Evolutionary conservation across 805 yeast species (phyloP).

Genomic region (Pichia thaimueangensis): DNA sequence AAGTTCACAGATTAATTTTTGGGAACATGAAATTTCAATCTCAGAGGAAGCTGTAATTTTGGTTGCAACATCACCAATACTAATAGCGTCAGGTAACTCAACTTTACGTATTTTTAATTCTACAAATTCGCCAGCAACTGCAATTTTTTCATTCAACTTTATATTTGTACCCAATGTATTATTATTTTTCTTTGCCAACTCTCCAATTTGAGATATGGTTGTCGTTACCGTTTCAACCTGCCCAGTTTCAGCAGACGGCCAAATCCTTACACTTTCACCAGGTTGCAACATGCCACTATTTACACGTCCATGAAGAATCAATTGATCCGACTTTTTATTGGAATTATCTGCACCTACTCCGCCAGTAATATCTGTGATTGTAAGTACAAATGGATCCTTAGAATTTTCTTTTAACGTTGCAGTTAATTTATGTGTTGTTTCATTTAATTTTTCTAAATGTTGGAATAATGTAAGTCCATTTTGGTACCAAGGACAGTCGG

Average conservation of each 20-base stretch:
- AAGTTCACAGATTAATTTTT: constrained; percentile 48
- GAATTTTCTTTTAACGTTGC: constrained; percentile 26
- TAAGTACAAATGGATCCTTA: constrained; percentile 39
- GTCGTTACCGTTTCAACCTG: constrained; percentile 35
- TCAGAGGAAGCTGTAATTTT: constrained; percentile 3
- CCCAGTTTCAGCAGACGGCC: constrained; percentile 44
- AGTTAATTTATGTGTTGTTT: constrained; percentile 11
- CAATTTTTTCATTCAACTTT: constrained; percentile 27
- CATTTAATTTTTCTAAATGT: constrained; percentile 33
- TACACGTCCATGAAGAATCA: constrained; percentile 58
- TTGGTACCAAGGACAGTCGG: constrained; percentile 23
- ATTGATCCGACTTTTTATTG: constrained; percentile 36
- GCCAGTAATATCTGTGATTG: constrained; percentile 50
- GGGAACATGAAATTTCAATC: constrained; percentile 35
- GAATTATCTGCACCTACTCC: constrained; percentile 5
- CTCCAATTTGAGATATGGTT: constrained; percentile 19
- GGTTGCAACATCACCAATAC: constrained; percentile 63
- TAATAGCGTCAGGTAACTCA: constrained; percentile 37
- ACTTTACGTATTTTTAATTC: constrained; percentile 36
- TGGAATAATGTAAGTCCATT: constrained; percentile 43
- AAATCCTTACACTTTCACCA: constrained; percentile 56
- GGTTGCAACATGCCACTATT: constrained; percentile 62
- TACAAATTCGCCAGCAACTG: constrained; percentile 51
- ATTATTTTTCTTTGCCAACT: constrained; percentile 14
- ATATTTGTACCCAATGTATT: constrained; percentile 9